Conservation (phyloP, 768 basidiomycete species). For the Exsudoporus frostii region DNA sequence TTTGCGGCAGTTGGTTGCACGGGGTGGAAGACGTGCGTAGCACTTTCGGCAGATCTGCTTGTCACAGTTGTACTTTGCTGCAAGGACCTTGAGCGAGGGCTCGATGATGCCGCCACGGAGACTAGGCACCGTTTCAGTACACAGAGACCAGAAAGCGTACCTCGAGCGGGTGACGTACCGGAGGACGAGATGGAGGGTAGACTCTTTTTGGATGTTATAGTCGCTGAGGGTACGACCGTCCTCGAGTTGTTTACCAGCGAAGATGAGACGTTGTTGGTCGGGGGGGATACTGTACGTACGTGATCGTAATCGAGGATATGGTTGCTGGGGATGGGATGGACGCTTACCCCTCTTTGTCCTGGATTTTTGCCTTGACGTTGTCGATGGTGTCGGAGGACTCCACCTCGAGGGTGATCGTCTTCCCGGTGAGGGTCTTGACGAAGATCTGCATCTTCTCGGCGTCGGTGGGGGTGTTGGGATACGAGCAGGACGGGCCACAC, state of each 20-base stretch:
- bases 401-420: conserved; percentile 31
- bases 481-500: neutral
- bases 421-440: conserved; percentile 80
- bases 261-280: conserved; percentile 27
- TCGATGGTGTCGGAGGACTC: conserved; percentile 29
- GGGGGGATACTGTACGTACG: conserved; percentile 34
- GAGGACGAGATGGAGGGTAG: conserved; percentile 95
- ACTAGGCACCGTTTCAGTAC: conserved; percentile 8
- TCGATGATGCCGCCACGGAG: conserved; percentile 85
- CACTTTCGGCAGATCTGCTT: conserved; percentile 99
- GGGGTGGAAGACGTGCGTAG: conserved; percentile 98
- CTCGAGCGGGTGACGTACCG: conserved; percentile 50
- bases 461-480: conserved; percentile 4
- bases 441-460: conserved; percentile 60
- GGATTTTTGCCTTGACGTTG: conserved; percentile 29
- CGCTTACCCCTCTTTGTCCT: conserved; percentile 71
- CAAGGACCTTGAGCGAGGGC: conserved; percentile 96
- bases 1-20: conserved; percentile 99
- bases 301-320: neutral
- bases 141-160: too few relatives aligned
- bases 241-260: conserved; percentile 98
- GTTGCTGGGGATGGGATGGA: neutral
- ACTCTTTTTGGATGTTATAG: conserved; percentile 99
- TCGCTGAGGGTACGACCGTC: conserved; percentile 95
- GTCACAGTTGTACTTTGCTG: conserved; percentile 98